Base-by-base conservation (phyloP, 2,329 filamentous ascomycete genomes). In the Claviceps quebecensis region DNA sequence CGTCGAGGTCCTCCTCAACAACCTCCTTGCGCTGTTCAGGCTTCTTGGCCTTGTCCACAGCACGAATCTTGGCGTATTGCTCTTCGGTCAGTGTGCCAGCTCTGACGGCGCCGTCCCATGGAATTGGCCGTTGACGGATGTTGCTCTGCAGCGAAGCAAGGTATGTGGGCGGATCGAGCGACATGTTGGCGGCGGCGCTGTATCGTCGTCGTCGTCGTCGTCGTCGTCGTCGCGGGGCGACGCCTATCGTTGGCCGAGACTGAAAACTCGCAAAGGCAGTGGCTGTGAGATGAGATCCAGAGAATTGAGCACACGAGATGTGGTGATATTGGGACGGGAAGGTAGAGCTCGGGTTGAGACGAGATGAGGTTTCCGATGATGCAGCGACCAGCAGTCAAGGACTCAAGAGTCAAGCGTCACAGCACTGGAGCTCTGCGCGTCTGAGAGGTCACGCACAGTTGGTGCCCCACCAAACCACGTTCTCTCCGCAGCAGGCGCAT, bases 31-130 rank as follows among this genome's bases (percentile, higher is more conserved):
- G 81, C 70, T 89, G 86, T 59, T 97, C 93, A 39, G 65, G 60
- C 68, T 88, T 93, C 68, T 89, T 86, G 58, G 93, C 87, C 72
- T 96, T 97, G 69, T 97, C 93, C 60, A 97, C 87, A 55, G 90
- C 87, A 69, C 90, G 90, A 72, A 98, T 95, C 77, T 90, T 91
- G 73, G 86, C 87, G 60, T 96, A 80, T 69, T 98, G 91, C 59
- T 86, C 84, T 60, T 97, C 91, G 53, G 87, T 95, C 70, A 98
- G 86, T 63, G 88, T 93, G 68, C 90, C 88, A 60, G 88, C 88
- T 68, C 93, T 82, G 59, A 95, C 88, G 62, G 91, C 90, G 62
- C 91, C 91, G 70, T 97, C 91, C 93, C 93, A 98, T 53, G 91
- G 90, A 70, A 98, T 95, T 58, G 90, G 90, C 59, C 93, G 82